Conservation (phyloP, 1,139 yeast species). For the Meyerozyma carpophila region DNA sequence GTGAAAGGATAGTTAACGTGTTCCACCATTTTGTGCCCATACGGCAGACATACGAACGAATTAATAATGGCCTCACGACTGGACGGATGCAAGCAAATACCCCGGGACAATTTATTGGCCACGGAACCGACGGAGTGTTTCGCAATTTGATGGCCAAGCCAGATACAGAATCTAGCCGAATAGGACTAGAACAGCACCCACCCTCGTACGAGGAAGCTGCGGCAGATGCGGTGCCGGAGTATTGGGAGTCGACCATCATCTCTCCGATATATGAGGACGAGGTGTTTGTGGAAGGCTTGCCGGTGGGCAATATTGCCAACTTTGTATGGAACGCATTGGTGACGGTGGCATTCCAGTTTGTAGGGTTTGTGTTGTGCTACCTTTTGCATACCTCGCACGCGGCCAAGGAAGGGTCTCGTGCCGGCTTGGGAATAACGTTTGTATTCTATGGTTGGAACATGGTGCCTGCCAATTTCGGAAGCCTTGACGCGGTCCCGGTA, state of each 20-base stretch:
- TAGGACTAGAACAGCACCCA: conserved; percentile 51
- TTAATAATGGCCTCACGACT: conserved; percentile 38
- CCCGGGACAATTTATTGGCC: conserved; percentile 46
- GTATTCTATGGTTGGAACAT: conserved; percentile 71
- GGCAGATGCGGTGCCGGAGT: conserved; percentile 91
- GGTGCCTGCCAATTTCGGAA: conserved; percentile 56
- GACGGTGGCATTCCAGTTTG: conserved; percentile 84
- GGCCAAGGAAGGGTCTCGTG: conserved; percentile 91
- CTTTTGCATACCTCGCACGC: conserved; percentile 94
- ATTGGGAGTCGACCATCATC: conserved; percentile 89
- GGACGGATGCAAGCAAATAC: conserved; percentile 42
- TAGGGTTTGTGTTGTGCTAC: conserved; percentile 89
- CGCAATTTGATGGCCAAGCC: conserved; percentile 87
- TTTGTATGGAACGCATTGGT: conserved; percentile 88
- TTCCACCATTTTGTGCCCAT: conserved; percentile 33
- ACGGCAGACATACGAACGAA: conserved; percentile 40
- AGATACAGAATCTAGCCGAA: conserved; percentile 42
- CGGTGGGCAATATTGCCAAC: conserved; percentile 89
- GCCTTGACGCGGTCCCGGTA: conserved; percentile 30
- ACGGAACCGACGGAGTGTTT: conserved; percentile 85
- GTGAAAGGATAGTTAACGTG: conserved; percentile 28
- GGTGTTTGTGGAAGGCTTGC: conserved; percentile 89
- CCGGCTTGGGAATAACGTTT: conserved; percentile 86
- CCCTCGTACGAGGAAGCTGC: conserved; percentile 96
- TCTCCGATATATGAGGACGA: conserved; percentile 84